Conservation (phyloP, 768 basidiomycete genomes). For the Mycena indigotica region DNA sequence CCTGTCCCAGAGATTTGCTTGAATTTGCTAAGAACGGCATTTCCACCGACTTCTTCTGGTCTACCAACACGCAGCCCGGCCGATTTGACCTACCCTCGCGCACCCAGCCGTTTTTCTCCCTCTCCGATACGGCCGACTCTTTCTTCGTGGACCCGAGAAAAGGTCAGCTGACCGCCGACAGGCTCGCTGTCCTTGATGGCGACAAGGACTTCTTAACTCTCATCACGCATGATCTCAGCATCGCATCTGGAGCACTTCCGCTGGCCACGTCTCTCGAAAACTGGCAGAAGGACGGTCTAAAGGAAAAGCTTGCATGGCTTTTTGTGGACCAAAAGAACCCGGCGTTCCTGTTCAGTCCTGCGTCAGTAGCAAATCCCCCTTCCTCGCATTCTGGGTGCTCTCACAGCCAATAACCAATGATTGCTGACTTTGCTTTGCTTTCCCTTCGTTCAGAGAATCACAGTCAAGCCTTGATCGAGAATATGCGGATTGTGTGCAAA, state of each 20-base stretch:
- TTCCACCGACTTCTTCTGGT: conserved; percentile 19
- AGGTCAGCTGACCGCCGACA: conserved; percentile 6
- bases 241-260: conserved; percentile 1
- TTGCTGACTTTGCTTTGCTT: background rate
- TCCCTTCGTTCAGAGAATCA: background rate
- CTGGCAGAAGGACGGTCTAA: conserved; percentile 13
- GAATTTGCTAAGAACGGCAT: conserved; percentile 1
- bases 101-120: conserved; percentile 12
- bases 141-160: conserved; percentile 13
- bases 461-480: background rate
- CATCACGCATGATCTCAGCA: conserved; percentile 19
- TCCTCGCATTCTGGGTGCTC: background rate
- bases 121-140: conserved; percentile 10
- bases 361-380: background rate
- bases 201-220: conserved; percentile 19
- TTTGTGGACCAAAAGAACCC: conserved; percentile 16
- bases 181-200: conserved; percentile 20
- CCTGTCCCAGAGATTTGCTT: conserved; percentile 19
- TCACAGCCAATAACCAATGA: background rate
- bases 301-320: conserved; percentile 11
- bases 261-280: conserved; percentile 10
- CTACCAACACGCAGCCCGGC: background rate
- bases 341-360: conserved; percentile 15
- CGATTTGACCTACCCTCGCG: conserved; percentile 15
- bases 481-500: background rate